Base-by-base conservation (phyloP, 441 rosid genomes). In the Arabidopsis lyrata region DNA sequence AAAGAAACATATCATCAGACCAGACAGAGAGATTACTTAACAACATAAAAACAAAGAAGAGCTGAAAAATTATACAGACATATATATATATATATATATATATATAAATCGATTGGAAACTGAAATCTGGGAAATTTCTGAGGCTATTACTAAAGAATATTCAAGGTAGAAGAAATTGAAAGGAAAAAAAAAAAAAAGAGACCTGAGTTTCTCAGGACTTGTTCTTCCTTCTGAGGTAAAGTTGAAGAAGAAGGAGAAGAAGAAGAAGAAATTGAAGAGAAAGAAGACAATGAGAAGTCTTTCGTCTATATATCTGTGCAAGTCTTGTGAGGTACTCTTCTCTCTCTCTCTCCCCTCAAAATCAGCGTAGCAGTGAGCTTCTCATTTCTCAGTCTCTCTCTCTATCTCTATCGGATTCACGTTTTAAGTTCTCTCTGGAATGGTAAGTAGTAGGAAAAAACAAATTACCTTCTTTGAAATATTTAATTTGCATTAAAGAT, bases 281-380 rank as follows among this genome's bases (percentile, higher is more conserved):
- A 44, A 52, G 58, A 44, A 45, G 58, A 39, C 66, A 69, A 64
- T 38, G 62, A n/a, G 38, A 72, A 66, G 66, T 54, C 69, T 47
- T 73, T 1, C 53, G 70, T 54, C 38, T 78, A 48, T 29, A 47
- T 67, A 58, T 47, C 53, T 49, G 80, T 70, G 81, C 74, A 87
- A 90, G 85, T 80, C 94, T 88, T 87, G 87, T 72, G 81, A 82
- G 78, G 74, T 62, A 86, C 86, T 84, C 80, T 71, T 77, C 80
- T 58, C 68, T 63, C 82, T 75, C 60, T 56, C 79, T 68, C 68
- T 72, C 63, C 47, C 84, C 90, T 87, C 91, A 85, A 87, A 91
- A 85, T 91, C 90, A 91, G 93, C 86, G 84, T 78, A 78, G 74
- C 88, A 80, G 85, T 76, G 89, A 89, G 88, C 93, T 87, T 89